phyloP scores from a whole-genome alignment of 2,329 filamentous ascomycete species.

The Fusarium xyrophilum region DNA sequence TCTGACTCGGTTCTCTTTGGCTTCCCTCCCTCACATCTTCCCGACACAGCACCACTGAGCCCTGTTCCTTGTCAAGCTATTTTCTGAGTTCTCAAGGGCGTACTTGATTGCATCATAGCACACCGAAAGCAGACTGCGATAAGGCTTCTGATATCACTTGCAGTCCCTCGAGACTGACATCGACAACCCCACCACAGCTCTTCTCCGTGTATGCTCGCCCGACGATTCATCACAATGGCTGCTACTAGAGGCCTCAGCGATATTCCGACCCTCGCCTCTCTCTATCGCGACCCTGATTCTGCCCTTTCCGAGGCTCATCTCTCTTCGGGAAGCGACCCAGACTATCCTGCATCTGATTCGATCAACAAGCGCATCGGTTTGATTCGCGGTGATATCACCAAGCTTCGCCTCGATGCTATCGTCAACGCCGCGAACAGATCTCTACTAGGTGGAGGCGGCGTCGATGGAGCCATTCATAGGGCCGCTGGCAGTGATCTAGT shows the following conservation, averaged over 20 bases:
- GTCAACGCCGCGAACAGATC: constrained; percentile 89
- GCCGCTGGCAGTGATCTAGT: constrained; percentile 76
- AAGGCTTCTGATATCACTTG: background rate
- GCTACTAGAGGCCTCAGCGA: constrained; percentile 51
- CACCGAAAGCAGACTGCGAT: background rate
- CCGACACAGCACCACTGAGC: background rate
- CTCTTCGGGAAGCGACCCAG: background rate
- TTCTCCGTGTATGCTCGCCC: constrained; percentile 31
- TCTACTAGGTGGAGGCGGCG: constrained; percentile 87
- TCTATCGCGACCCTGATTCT: constrained; percentile 59
- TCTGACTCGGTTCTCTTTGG: background rate
- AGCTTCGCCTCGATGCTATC: constrained; percentile 77
- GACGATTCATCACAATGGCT: constrained; percentile 40
- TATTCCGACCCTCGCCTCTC: constrained; percentile 67
- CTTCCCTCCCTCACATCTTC: background rate
- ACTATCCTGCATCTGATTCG: constrained; percentile 49
- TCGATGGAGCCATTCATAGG: constrained; percentile 85
- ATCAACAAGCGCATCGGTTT: constrained; percentile 76
- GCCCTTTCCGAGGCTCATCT: constrained; percentile 16
- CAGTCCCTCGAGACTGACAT: background rate
- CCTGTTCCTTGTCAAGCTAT: background rate
- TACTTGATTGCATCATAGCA: background rate
- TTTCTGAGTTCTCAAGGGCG: background rate
- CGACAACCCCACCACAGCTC: background rate
- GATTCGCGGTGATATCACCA: constrained; percentile 81